phyloP scores from a whole-genome alignment of 1,284 basidiomycete species.

The Schizophyllum amplum region DNA sequence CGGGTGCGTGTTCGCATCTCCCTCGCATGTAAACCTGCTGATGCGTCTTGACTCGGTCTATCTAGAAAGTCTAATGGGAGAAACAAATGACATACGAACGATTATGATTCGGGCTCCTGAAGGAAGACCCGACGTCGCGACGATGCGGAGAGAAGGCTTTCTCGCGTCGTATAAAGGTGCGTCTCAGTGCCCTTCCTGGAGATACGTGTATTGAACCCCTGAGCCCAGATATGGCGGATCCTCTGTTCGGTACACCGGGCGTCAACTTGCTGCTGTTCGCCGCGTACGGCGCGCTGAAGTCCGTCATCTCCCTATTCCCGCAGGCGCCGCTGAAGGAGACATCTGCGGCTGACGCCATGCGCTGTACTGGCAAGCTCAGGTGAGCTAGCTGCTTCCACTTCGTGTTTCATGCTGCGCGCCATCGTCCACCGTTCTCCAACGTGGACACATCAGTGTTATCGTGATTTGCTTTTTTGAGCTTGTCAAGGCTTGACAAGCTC shows the following conservation, averaged over 20 bases:
- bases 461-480: no score
- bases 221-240: constrained; percentile 81
- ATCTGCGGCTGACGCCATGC: constrained; percentile 78
- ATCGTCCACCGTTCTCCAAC: no score
- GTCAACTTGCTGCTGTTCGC: constrained; percentile 96
- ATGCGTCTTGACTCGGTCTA: constrained; percentile 39
- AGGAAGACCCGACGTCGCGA: constrained; percentile 89
- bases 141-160: constrained; percentile 80
- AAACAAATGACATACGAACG: no score
- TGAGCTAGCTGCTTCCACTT: no score
- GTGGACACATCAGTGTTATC: no score
- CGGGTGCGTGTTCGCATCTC: constrained; percentile 37
- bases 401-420: background rate
- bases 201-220: background rate
- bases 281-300: constrained; percentile 76
- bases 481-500: no score
- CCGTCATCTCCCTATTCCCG: constrained; percentile 83
- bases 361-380: constrained; percentile 85
- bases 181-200: constrained; percentile 3
- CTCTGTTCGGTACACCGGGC: constrained; percentile 89
- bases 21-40: background rate
- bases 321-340: constrained; percentile 74
- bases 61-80: no score
- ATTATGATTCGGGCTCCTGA: no score
- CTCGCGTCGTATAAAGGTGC: constrained; percentile 88